Evolutionary conservation across 73 alveolate species (phyloP).

Genomic region (Paramecium sonneborni): DNA sequence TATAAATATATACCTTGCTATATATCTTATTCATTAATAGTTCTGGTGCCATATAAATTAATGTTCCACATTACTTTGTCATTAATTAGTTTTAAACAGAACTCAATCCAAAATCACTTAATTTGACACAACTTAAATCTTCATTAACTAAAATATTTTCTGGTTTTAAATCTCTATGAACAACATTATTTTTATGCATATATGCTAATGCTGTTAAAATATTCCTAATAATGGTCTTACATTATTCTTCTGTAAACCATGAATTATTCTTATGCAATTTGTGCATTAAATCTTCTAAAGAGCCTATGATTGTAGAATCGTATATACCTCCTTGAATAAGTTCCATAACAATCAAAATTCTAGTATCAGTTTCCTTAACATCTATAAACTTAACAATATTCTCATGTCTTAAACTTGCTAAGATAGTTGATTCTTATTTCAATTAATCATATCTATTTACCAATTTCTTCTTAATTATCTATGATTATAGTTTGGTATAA

Average conservation of each 20-base stretch:
- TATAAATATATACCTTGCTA: conserved; percentile 32
- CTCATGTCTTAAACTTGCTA: conserved; percentile 75
- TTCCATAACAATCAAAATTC: conserved; percentile 76
- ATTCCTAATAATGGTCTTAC: conserved; percentile 70
- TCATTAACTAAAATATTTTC: conserved; percentile 70
- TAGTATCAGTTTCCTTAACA: conserved; percentile 68
- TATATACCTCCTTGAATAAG: conserved; percentile 75
- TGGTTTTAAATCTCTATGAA: conserved; percentile 77
- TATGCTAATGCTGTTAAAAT: conserved; percentile 74
- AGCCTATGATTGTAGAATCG: conserved; percentile 53
- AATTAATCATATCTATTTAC: conserved; percentile 68
- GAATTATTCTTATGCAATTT: neutral
- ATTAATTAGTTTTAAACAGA: conserved; percentile 71
- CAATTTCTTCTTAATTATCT: conserved; percentile 66
- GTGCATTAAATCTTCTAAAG: conserved; percentile 53
- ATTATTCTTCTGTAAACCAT: conserved; percentile 76
- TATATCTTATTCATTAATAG: conserved; percentile 60
- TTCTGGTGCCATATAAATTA: conserved; percentile 79
- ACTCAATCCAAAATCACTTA: conserved; percentile 76
- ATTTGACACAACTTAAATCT: conserved; percentile 55
- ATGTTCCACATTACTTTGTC: conserved; percentile 76
- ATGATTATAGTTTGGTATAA: neutral
- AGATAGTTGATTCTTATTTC: conserved; percentile 72
- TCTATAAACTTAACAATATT: conserved; percentile 79
- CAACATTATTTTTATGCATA: conserved; percentile 71